Evolutionary conservation across 306 rosid genomes (phyloP).

Genomic region (apple (Malus domestica)): DNA sequence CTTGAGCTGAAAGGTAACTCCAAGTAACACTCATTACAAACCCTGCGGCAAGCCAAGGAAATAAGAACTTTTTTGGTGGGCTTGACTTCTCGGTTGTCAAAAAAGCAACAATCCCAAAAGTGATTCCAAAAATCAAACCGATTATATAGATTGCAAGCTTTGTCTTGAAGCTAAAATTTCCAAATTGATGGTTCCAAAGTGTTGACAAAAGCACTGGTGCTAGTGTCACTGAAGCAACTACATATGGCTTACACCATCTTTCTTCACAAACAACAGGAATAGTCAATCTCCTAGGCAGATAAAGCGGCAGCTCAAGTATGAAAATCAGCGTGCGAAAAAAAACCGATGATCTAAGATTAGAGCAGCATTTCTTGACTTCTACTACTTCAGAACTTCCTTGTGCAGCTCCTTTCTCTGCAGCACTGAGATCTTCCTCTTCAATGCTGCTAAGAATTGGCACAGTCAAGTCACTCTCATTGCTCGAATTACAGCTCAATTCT

Average conservation of each 20-base stretch:
- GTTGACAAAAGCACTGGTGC: constrained; percentile 61
- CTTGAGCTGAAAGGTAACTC: constrained; percentile 65
- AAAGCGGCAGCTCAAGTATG: constrained; percentile 59
- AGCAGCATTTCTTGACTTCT: constrained; percentile 17
- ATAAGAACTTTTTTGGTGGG: constrained; percentile 50
- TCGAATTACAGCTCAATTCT: neutral
- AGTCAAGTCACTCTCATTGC: constrained; percentile 21
- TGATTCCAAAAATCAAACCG: constrained; percentile 37
- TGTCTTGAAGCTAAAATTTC: constrained; percentile 4
- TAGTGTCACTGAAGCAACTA: constrained; percentile 59
- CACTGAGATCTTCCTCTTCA: constrained; percentile 32
- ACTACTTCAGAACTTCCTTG: constrained; percentile 10
- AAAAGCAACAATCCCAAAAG: constrained; percentile 45
- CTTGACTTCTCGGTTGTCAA: constrained; percentile 34
- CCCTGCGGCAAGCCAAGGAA: constrained; percentile 65
- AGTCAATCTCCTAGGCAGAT: constrained; percentile 67
- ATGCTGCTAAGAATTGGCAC: constrained; percentile 31
- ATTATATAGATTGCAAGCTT: constrained; percentile 24
- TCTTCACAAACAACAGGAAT: constrained; percentile 68
- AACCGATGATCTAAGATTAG: constrained; percentile 14
- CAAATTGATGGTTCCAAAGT: constrained; percentile 36
- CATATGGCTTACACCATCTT: constrained; percentile 67
- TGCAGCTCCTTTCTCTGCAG: constrained; percentile 14
- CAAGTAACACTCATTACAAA: constrained; percentile 66
- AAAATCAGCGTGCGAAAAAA: constrained; percentile 13